Base-by-base conservation (phyloP, 2,329 filamentous ascomycete species). In the Ophiocordyceps camponoti-rufipedis region DNA sequence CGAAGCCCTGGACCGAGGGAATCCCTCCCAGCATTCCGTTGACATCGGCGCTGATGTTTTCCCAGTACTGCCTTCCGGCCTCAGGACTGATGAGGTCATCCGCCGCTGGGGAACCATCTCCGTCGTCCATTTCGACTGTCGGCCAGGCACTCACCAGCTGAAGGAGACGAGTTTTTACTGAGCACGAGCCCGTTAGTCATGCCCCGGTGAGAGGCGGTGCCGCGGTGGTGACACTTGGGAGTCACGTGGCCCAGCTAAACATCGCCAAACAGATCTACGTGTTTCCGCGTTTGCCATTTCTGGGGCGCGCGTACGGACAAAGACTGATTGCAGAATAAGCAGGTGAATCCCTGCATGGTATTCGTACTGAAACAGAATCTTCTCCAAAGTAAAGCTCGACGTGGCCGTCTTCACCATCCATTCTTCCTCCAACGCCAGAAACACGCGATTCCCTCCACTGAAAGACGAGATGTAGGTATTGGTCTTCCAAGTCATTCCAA, bases 11-110 rank as follows among this genome's bases (percentile, higher is more conserved):
- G 11, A 46, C 5, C n/a, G 49, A 43, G 0, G 66, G 58, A 47
- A 67, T 67, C 61, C 88, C 84, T 49, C 85, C 87, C 1, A 94
- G 79, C 80, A 91, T 88, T 56, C 85, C 85, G 53, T 82, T 72
- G 42, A 66, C 61, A 44, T 69, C 62, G 40, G 68, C 64, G 2
- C 60, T 58, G 45, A 68, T 54, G 19, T 56, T 53, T 45, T 70
- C 56, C 71, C 71, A 75, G 56, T 74, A 75, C 23, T 56, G 53
- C 12, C 45, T 43, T 10, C 45, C 42, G 19, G 23, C 32, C 12
- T 35, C 3, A 14, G 28, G 11, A n/a, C 40, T 23, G 23, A 41
- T 46, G 14, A 41, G 18, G 18, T n/a, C 18, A 33, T 44, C 45
- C n/a, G 42, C 28, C 40, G 13, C 4, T 12, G 35, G 12, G 13